phyloP scores from a whole-genome alignment of 2,329 filamentous ascomycete genomes.

The Microascus cirrosus region DNA sequence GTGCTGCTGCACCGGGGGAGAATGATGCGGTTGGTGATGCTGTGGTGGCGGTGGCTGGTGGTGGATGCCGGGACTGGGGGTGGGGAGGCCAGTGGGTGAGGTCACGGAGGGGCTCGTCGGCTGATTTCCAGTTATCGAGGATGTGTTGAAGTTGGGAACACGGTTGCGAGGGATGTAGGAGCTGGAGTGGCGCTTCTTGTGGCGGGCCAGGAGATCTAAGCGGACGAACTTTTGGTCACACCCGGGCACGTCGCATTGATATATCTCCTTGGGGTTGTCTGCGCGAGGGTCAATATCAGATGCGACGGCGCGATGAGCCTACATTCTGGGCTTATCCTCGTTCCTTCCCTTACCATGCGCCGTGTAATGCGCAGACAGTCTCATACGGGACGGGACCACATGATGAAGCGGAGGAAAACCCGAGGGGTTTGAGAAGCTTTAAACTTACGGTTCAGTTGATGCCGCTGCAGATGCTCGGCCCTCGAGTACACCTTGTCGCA shows the following conservation, averaged over 20 bases:
- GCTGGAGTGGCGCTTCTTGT: slow-evolving; percentile 53
- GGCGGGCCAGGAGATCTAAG: slow-evolving; percentile 61
- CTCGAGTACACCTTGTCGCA: slow-evolving; percentile 75
- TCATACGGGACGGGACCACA: too few relatives aligned
- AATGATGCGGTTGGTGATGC: not conserved
- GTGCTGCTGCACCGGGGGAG: not conserved
- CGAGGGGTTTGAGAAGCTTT: slow-evolving; percentile 1
- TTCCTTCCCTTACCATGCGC: too few relatives aligned
- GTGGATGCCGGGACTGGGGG: slow-evolving; percentile 2
- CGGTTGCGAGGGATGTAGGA: slow-evolving; percentile 39
- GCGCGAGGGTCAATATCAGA: not conserved
- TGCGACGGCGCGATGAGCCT: not conserved
- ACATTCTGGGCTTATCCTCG: too few relatives aligned
- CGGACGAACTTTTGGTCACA: slow-evolving; percentile 71
- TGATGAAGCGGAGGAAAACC: not conserved
- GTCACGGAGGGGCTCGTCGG: slow-evolving; percentile 3
- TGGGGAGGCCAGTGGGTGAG: not conserved
- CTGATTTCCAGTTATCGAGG: slow-evolving; percentile 9
- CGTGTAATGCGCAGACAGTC: too few relatives aligned
- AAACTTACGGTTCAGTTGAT: slow-evolving; percentile 68
- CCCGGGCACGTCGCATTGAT: slow-evolving; percentile 61
- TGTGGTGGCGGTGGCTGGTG: slow-evolving; percentile 2
- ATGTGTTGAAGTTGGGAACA: slow-evolving; percentile 32
- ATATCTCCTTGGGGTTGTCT: slow-evolving; percentile 76
- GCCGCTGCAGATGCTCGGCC: slow-evolving; percentile 70